Evolutionary conservation across 179 eudicot species (phyloP).

Genomic region (Silene vulgaris): DNA sequence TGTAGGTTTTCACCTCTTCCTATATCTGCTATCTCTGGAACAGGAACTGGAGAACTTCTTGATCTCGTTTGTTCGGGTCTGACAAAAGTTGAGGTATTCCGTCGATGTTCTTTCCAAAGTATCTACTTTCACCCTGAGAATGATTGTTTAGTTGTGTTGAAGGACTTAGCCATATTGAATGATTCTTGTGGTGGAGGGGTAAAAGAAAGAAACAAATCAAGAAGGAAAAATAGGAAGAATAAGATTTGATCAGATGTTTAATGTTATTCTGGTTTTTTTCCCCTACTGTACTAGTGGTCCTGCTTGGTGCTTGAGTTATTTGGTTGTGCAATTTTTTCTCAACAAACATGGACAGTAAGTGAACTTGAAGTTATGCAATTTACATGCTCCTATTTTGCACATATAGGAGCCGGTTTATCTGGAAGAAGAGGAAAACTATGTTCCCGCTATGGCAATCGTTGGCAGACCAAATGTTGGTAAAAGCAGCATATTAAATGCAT

Average conservation of each 20-base stretch:
- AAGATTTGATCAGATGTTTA: not conserved
- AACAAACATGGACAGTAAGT: not conserved
- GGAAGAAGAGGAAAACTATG: conserved; percentile 55
- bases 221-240: not conserved
- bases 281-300: not conserved
- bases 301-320: conserved; percentile 15
- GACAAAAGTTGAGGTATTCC: conserved; percentile 47
- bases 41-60: conserved; percentile 97
- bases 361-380: conserved; percentile 16
- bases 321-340: not conserved
- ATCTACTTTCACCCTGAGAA: not conserved
- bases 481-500: conserved; percentile 94
- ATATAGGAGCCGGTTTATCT: conserved; percentile 46
- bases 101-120: conserved; percentile 8
- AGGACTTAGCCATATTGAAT: not conserved
- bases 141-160: not conserved
- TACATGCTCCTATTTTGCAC: conserved; percentile 22
- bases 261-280: conserved; percentile 50
- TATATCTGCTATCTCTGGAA: conserved; percentile 86
- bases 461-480: conserved; percentile 99
- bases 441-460: conserved; percentile 82
- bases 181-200: conserved; percentile 4
- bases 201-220: not conserved
- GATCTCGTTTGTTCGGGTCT: conserved; percentile 80
- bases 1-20: conserved; percentile 67